Conservation (phyloP, 1,284 basidiomycete species). For the Hypsizygus ulmarius region DNA sequence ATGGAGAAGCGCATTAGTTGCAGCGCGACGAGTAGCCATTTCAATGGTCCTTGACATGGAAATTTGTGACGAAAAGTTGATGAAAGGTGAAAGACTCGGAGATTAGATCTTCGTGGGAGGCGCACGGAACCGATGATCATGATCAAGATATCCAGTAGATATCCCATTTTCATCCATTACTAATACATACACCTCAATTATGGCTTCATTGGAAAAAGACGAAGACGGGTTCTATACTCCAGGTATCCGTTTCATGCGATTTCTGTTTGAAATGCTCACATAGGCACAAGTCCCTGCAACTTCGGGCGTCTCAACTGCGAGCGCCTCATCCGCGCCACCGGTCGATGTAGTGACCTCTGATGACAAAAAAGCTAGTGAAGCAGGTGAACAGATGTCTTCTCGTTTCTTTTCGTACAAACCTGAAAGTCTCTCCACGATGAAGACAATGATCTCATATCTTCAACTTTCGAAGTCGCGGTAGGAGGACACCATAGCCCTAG, state of each 20-base stretch:
- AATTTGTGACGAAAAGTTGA: too few relatives aligned
- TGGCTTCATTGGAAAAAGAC: slow-evolving; percentile 58
- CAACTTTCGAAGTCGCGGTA: slow-evolving; percentile 74
- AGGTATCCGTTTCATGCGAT: slow-evolving; percentile 29
- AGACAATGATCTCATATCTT: slow-evolving; percentile 61
- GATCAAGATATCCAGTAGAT: slow-evolving; percentile 3
- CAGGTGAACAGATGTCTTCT: slow-evolving; percentile 17
- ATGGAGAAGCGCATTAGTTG: slow-evolving; percentile 30
- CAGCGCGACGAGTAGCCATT: slow-evolving; percentile 23
- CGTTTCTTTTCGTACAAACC: not conserved
- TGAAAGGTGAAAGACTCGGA: too few relatives aligned
- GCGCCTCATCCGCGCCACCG: slow-evolving; percentile 17
- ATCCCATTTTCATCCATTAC: slow-evolving; percentile 1
- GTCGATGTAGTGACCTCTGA: slow-evolving; percentile 14
- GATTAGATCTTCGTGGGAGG: slow-evolving; percentile 13
- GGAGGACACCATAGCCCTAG: slow-evolving; percentile 23
- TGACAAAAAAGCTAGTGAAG: slow-evolving; percentile 24
- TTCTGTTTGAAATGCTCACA: slow-evolving; percentile 11
- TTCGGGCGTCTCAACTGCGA: slow-evolving; percentile 14
- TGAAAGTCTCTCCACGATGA: slow-evolving; percentile 18
- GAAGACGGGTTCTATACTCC: slow-evolving; percentile 72
- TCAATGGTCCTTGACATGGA: slow-evolving; percentile 15
- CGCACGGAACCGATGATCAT: slow-evolving; percentile 1
- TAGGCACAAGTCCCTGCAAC: slow-evolving; percentile 6
- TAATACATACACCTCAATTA: slow-evolving; percentile 10